Percentiles rank a stretch among this genome's conserved stretches.
Evolutionary conservation across 345 rosid species (phyloP).

Genomic region (Lepidium sativum): DNA sequence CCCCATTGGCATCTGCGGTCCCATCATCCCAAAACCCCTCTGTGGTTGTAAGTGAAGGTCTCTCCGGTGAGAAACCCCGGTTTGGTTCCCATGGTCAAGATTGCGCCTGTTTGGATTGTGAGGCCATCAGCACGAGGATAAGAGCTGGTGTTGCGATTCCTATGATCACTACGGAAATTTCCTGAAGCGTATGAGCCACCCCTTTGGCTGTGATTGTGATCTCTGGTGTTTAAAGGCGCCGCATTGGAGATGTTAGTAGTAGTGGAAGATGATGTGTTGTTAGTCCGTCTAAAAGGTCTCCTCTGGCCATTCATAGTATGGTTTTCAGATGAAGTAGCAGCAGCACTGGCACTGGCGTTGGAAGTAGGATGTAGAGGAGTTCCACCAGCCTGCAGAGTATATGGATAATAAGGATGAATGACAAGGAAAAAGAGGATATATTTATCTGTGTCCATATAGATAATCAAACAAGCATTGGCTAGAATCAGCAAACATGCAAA

Average conservation of each 20-base stretch:
- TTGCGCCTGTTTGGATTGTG: conserved; percentile 18
- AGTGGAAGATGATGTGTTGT: conserved; percentile 5
- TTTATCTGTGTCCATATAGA: not conserved
- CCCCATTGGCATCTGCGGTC: conserved; percentile 24
- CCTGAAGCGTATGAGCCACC: conserved; percentile 35
- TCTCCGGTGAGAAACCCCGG: conserved; percentile 1
- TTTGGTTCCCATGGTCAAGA: conserved; percentile 8
- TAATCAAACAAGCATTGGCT: not conserved
- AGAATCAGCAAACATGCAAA: not conserved
- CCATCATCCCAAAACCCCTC: conserved; percentile 11
- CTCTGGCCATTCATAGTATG: not conserved
- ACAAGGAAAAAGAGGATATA: not conserved
- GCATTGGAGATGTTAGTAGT: not conserved
- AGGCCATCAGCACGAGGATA: conserved; percentile 20
- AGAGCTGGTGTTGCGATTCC: conserved; percentile 38
- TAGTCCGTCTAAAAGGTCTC: conserved; percentile 15
- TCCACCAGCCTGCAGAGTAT: conserved; percentile 32
- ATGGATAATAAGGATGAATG: not conserved
- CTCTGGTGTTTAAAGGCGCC: conserved; percentile 34
- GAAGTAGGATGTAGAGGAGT: conserved; percentile 1
- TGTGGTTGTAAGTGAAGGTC: conserved; percentile 15
- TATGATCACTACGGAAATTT: conserved; percentile 43
- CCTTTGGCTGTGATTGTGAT: conserved; percentile 36
- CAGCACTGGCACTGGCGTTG: not conserved
- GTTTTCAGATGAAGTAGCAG: conserved; percentile 4